phyloP scores from a whole-genome alignment of 257 asterid species.

The Thymus quinquecostatus region DNA sequence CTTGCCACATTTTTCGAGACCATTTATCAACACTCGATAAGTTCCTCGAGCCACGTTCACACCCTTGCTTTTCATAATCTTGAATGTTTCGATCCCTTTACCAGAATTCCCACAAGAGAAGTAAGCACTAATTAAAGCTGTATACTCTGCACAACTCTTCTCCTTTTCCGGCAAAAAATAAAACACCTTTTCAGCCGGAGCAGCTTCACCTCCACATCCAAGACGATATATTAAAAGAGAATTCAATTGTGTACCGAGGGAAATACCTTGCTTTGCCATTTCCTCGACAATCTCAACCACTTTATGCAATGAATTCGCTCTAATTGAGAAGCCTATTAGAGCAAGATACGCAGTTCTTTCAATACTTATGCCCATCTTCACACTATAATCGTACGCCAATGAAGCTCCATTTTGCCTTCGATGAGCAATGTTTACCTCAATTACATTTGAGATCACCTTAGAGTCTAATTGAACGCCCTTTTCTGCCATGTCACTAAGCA shows the following conservation, averaged over 20 bases:
- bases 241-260: constrained; percentile 67
- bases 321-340: constrained; percentile 62
- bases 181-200: constrained; percentile 63
- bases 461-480: constrained; percentile 49
- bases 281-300: constrained; percentile 62
- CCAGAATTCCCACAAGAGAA: constrained; percentile 59
- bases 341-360: constrained; percentile 62
- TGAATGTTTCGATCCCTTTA: constrained; percentile 61
- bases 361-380: constrained; percentile 49
- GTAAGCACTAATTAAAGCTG: constrained; percentile 67
- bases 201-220: constrained; percentile 56
- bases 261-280: constrained; percentile 57
- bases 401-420: constrained; percentile 60
- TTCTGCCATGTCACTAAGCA: constrained; percentile 52
- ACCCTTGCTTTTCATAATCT: constrained; percentile 57
- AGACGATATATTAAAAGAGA: constrained; percentile 69
- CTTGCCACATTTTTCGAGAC: constrained; percentile 66
- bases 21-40: constrained; percentile 55
- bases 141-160: constrained; percentile 68
- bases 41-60: constrained; percentile 60
- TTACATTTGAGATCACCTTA: constrained; percentile 50
- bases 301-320: constrained; percentile 56
- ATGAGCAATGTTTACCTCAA: constrained; percentile 53
- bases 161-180: constrained; percentile 59
- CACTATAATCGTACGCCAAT: constrained; percentile 59